Evolutionary conservation across 108 stramenopile genomes (phyloP), one percentile per base, ranked within the genome.

Genomic region (Stephanodiscus triporus): DNA sequence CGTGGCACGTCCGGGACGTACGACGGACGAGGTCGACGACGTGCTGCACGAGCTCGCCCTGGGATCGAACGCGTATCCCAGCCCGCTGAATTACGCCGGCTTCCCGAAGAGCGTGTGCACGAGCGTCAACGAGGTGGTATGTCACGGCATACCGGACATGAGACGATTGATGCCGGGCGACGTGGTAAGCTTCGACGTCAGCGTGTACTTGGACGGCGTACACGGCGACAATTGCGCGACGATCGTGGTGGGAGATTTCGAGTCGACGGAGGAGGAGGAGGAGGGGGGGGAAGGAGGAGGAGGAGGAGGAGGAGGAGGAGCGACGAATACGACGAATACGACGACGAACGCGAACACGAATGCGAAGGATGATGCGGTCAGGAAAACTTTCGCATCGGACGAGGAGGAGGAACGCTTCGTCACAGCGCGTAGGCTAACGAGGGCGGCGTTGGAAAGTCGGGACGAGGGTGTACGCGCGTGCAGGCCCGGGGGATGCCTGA

Each of bases 181-280:
- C 81, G 82, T 99, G 47, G 91, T 97, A 13, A 94, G 93, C 70
- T 93, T 99, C 76, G 99, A 99, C 82, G 92, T 99, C 9, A 84
- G 84, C 74, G 76, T 75, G 67, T 86, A 68, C 62, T 48, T 89
- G 5, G 84, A 84, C 32, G 98, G 99, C 2, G 94, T 95, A 45
- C 97, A 98, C 80, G 99, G 98, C 14, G 99, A 99, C 77, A 98
- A 96, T 73, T 97, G 96, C 77, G 96, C 93, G 20, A 98, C 97
- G 8, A 84, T 99, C 42, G 71, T 92, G 59, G 97, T 98, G 13
- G 97, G 97, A 9, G 93, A 98, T 55, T 75, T 65, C 11, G 90
- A 89, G n/a, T n/a, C 23, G 84, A 83, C 29, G 79, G 58, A 17
- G 69, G 42, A 43, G 51, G 55, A 1, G 66, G 42, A 4, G 37